These are phyloP conservation scores for Wallacemonas sp. DNA, from an alignment of 208 protist genomes.

Conservation along the genomic window DNA sequence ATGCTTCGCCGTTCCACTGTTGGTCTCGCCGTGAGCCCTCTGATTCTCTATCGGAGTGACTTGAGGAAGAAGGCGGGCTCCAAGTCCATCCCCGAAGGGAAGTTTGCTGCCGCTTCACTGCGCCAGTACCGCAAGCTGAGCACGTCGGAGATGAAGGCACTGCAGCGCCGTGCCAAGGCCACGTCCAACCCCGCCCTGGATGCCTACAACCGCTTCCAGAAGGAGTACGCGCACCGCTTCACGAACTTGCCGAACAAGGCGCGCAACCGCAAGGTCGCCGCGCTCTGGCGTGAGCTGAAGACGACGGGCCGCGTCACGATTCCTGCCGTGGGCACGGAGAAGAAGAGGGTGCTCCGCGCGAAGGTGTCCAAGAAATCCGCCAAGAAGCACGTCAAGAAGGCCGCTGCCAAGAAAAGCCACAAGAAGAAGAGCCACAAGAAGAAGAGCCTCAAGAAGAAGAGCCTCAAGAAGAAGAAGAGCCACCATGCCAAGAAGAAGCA, in stretches of 20 bases:
- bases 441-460: constrained; percentile 17
- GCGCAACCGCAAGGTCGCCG: constrained; percentile 66
- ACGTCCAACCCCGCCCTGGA: constrained; percentile 61
- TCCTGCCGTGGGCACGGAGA: constrained; percentile 19
- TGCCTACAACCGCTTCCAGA: constrained; percentile 78
- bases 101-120: constrained; percentile 21
- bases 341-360: constrained; percentile 33
- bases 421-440: constrained; percentile 9
- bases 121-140: constrained; percentile 53
- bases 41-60: constrained; percentile 69
- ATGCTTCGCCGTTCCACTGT: constrained; percentile 52
- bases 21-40: constrained; percentile 53
- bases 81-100: neutral
- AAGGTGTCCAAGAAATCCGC: constrained; percentile 20
- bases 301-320: constrained; percentile 33
- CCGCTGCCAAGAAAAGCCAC: constrained; percentile 14
- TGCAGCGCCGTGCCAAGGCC: constrained; percentile 41
- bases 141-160: constrained; percentile 33
- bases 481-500: constrained; percentile 12
- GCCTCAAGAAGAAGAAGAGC: constrained; percentile 21
- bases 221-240: constrained; percentile 52
- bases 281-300: constrained; percentile 69
- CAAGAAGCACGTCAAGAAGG: constrained; percentile 25
- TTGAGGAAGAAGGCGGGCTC: constrained; percentile 27
- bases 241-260: constrained; percentile 53